These are phyloP conservation scores for Paralagenidium karlingii DNA, from an alignment of 352 stramenopile genomes.

Conservation along the genomic window DNA sequence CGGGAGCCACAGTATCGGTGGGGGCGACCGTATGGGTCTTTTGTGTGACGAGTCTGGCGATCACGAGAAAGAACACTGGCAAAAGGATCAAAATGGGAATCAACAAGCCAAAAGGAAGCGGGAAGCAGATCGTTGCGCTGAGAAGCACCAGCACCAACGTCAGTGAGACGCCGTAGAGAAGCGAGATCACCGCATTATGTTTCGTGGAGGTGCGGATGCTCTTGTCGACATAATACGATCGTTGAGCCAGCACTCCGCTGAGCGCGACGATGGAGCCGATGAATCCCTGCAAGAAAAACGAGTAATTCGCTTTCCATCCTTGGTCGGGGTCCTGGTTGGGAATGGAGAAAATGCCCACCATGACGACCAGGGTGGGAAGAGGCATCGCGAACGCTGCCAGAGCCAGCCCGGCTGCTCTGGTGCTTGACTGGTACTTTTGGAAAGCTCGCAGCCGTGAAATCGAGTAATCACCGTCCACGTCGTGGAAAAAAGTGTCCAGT, in stretches of 20 bases:
- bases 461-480: too few relatives aligned
- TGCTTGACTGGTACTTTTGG: too few relatives aligned
- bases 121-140: slow-evolving; percentile 15
- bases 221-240: too few relatives aligned
- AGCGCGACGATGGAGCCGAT: slow-evolving; percentile 5
- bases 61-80: not conserved
- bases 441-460: too few relatives aligned
- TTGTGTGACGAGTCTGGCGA: too few relatives aligned
- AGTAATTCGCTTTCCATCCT: slow-evolving; percentile 7
- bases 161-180: slow-evolving; percentile 2
- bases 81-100: slow-evolving; percentile 9
- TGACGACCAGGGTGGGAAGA: slow-evolving; percentile 4
- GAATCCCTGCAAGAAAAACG: slow-evolving; percentile 3
- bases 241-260: too few relatives aligned
- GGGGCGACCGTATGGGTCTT: too few relatives aligned
- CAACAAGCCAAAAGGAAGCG: slow-evolving; percentile 5
- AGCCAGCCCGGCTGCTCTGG: not conserved
- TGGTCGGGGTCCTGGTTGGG: not conserved
- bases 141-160: slow-evolving; percentile 8
- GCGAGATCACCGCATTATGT: too few relatives aligned
- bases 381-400: not conserved
- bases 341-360: not conserved
- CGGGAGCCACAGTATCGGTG: too few relatives aligned
- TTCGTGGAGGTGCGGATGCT: too few relatives aligned
- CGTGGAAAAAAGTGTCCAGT: too few relatives aligned